Evolutionary conservation across 1,284 basidiomycete genomes (phyloP), one percentile per base, ranked within the genome.

Genomic region (Apiotrichum veenhuisii): DNA sequence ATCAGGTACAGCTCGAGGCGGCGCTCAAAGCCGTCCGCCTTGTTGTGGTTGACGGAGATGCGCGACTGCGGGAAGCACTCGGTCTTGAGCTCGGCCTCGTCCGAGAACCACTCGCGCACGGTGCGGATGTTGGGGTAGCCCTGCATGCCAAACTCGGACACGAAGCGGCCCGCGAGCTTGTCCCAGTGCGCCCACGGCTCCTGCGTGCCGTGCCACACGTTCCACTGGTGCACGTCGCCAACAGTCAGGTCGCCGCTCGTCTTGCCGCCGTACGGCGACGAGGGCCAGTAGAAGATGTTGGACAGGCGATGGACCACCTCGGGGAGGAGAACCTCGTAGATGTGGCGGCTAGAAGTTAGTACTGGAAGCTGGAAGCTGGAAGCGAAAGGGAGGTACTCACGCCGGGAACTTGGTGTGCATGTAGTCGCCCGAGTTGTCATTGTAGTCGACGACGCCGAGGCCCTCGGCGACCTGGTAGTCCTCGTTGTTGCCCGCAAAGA

Each of bases 131-230:
- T 82, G 1, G 91, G 91, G 67, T 86, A 91, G 0, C 85, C 90
- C 57, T 75, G 71, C 73, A 74, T 75, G 2, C 73, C 73, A 47
- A 75, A 75, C 54, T 75, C 73, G 46, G 88, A 90, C 26, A 93
- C 88, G 73, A 93, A 93, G 40, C 90, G 84, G 44, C 89, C 89
- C 0, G 87, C 81, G 17, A 94, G 82, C 50, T 83, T 84, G 68
- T 91, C 88, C 88, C 90, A 94, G 63, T 91, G 87, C 60, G 88
- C 84, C 88, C 91, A 95, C 1, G 89, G 85, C 68, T 92, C 87
- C 72, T 93, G 89, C 1, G 83, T 70, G 10, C 80, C 80, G 71
- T 94, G 91, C 91, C 91, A 94, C 5, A 94, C 90, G 69, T 92
- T 91, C 88, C 89, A 91, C 75, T 92, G 89, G 71, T 93, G 90